Conservation (phyloP, 768 basidiomycete genomes). For the Pleurotus platypus region DNA sequence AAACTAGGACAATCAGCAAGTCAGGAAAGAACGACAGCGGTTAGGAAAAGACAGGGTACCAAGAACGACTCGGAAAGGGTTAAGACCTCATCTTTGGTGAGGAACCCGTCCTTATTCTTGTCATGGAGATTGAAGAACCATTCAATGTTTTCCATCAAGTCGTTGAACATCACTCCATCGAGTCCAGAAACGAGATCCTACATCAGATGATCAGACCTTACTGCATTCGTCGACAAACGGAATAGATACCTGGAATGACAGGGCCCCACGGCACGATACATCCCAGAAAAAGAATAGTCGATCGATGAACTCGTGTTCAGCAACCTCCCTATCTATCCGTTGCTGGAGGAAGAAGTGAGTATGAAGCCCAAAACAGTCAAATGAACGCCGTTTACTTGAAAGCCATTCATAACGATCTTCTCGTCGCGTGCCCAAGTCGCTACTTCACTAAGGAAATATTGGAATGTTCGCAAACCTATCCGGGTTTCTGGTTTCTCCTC, state of each 20-base stretch:
- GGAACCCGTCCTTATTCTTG: slow-evolving; percentile 91
- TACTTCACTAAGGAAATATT: slow-evolving; percentile 85
- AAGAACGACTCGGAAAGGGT: slow-evolving; percentile 93
- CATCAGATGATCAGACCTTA: not conserved
- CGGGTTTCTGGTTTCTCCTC: slow-evolving; percentile 88
- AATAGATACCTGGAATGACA: slow-evolving; percentile 80
- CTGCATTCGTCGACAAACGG: not conserved
- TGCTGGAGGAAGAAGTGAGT: slow-evolving; percentile 41
- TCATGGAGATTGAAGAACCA: slow-evolving; percentile 98
- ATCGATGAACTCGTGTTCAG: slow-evolving; percentile 95
- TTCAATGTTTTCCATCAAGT: slow-evolving; percentile 97
- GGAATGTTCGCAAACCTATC: slow-evolving; percentile 83
- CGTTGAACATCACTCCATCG: slow-evolving; percentile 91
- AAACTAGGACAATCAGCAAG: slow-evolving; percentile 51
- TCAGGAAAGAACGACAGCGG: slow-evolving; percentile 1
- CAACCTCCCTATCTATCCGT: slow-evolving; percentile 85
- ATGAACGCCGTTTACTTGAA: slow-evolving; percentile 52
- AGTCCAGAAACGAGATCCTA: slow-evolving; percentile 89
- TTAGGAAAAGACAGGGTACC: slow-evolving; percentile 38
- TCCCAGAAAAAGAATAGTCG: slow-evolving; percentile 97
- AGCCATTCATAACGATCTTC: slow-evolving; percentile 87
- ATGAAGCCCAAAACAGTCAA: not conserved
- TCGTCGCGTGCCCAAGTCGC: slow-evolving; percentile 96
- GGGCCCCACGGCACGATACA: slow-evolving; percentile 67
- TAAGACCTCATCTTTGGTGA: slow-evolving; percentile 95